These are phyloP conservation scores for Simplicillium sp. DNA, from an alignment of 2,329 filamentous ascomycete species.

Conservation along the genomic window DNA sequence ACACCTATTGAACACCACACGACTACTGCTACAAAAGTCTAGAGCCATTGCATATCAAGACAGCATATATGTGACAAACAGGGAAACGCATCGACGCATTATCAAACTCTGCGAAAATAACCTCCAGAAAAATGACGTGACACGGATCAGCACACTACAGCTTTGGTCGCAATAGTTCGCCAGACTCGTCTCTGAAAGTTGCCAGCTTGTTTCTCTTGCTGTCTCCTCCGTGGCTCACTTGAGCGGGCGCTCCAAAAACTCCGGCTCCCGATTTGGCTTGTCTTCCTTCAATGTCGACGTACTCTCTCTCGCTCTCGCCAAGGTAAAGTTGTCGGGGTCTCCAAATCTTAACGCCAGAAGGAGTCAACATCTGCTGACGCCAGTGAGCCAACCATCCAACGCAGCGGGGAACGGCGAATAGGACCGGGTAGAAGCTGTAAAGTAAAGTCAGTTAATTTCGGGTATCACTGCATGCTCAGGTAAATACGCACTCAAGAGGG, in stretches of 20 bases:
- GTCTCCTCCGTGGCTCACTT: slow-evolving; percentile 29
- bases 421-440: slow-evolving; percentile 35
- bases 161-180: slow-evolving; percentile 16
- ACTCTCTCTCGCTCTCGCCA: slow-evolving; percentile 32
- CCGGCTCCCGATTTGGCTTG: slow-evolving; percentile 17
- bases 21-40: too few species aligned
- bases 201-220: slow-evolving; percentile 31
- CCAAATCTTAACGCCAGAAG: slow-evolving; percentile 40
- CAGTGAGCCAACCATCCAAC: slow-evolving; percentile 43
- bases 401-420: slow-evolving; percentile 40
- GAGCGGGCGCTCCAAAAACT: slow-evolving; percentile 24
- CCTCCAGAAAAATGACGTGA: too few species aligned
- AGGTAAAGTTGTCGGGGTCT: slow-evolving; percentile 37
- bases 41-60: too few species aligned
- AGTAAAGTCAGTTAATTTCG: slow-evolving; percentile 3
- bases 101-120: not conserved
- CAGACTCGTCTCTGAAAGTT: slow-evolving; percentile 26
- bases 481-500: slow-evolving; percentile 29
- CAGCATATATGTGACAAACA: too few species aligned
- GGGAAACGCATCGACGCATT: too few species aligned
- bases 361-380: slow-evolving; percentile 38
- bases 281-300: slow-evolving; percentile 27
- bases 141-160: slow-evolving; percentile 6
- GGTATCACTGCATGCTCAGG: not conserved
- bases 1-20: too few species aligned